Percentiles rank a stretch among this genome's conserved stretches.
These are phyloP conservation scores for Mycena epipterygia DNA, from an alignment of 768 basidiomycete genomes.

Conservation along the genomic window DNA sequence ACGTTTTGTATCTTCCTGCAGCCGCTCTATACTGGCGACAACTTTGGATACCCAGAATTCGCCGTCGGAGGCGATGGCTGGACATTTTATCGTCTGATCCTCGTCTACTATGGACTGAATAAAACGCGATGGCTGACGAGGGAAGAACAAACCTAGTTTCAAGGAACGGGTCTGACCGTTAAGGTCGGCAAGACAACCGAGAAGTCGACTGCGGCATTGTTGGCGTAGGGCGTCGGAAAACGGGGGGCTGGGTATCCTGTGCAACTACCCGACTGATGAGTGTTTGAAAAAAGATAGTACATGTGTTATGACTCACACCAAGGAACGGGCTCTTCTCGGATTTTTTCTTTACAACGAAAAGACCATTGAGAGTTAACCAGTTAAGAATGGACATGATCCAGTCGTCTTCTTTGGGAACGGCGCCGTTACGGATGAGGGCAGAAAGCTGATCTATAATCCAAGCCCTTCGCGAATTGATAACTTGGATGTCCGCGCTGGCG, in stretches of 20 bases:
- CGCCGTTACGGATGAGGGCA: conserved; percentile 81
- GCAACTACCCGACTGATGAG: conserved; percentile 62
- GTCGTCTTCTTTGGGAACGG: conserved; percentile 83
- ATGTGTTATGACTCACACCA: conserved; percentile 62
- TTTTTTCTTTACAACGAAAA: conserved; percentile 83
- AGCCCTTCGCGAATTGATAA: conserved; percentile 67
- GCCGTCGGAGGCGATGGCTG: conserved; percentile 77
- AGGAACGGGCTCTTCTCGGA: conserved; percentile 72
- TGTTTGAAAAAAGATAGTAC: background rate
- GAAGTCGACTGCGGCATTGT: conserved; percentile 77
- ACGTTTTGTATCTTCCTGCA: conserved; percentile 82
- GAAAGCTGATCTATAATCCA: conserved; percentile 94
- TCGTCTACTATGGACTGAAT: conserved; percentile 44
- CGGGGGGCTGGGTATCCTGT: conserved; percentile 69
- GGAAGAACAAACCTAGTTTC: conserved; percentile 60
- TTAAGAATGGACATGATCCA: conserved; percentile 84
- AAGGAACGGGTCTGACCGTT: conserved; percentile 66
- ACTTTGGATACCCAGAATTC: conserved; percentile 85
- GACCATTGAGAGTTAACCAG: conserved; percentile 86
- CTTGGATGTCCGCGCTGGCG: conserved; percentile 59
- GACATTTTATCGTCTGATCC: conserved; percentile 66
- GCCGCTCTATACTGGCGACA: conserved; percentile 63
- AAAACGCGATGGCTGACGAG: background rate
- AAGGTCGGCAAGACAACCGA: conserved; percentile 82
- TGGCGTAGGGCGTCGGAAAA: conserved; percentile 81